Percentiles rank a stretch among this genome's conserved stretches.
Conservation (phyloP, 202 grass and related monocot species). For the Eragrostis tef region DNA sequence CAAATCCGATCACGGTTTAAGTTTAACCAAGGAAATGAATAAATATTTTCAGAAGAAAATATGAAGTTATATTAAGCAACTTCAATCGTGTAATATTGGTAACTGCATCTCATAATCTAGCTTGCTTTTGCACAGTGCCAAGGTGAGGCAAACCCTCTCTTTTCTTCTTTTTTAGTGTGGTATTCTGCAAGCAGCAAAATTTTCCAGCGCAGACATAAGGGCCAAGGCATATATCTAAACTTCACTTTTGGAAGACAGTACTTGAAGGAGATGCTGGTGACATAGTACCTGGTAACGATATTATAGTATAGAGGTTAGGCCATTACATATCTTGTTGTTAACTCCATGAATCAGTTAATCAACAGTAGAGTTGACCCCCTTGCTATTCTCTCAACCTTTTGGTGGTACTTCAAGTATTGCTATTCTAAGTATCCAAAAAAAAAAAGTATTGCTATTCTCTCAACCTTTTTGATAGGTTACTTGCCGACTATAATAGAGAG, state of each 20-base stretch:
- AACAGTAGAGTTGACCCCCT: too few relatives aligned
- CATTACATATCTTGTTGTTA: background rate
- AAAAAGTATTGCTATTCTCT: background rate
- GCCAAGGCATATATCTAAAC: background rate
- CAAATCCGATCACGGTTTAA: background rate
- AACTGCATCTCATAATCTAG: background rate
- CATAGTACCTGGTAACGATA: too few relatives aligned
- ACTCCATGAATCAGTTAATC: background rate
- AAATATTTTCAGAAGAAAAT: background rate
- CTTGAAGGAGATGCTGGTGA: background rate
- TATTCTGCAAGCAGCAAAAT: background rate
- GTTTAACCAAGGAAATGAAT: too few relatives aligned
- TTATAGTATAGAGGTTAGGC: background rate
- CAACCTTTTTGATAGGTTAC: background rate
- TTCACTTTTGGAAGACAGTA: background rate
- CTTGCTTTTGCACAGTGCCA: background rate
- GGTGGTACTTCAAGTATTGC: too few relatives aligned
- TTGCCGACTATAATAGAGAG: background rate
- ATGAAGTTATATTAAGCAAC: background rate
- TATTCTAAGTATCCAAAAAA: background rate
- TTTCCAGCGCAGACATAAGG: background rate
- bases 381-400: too few relatives aligned
- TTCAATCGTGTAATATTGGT: background rate
- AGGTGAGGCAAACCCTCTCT: background rate
- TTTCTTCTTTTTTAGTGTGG: too few relatives aligned